Conservation (phyloP, 1,284 basidiomycete genomes). For the Gymnopus androsaceus region DNA sequence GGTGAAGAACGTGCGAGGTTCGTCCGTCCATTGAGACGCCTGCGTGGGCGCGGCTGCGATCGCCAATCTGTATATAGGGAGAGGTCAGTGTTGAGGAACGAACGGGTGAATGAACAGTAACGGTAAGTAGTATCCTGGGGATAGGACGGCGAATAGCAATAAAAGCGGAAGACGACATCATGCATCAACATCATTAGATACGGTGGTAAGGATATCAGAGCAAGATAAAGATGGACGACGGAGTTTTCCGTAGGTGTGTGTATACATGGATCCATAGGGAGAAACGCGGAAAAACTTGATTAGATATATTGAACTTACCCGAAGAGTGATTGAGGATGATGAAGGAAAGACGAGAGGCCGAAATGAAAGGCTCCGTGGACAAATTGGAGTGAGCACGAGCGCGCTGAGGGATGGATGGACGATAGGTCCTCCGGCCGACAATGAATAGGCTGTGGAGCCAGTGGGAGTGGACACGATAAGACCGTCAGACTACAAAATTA, state of each 20-base stretch:
- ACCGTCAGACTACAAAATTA: slow-evolving; percentile 76
- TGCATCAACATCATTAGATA: no score
- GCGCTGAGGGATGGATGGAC: slow-evolving; percentile 92
- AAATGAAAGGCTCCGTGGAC: slow-evolving; percentile 91
- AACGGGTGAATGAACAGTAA: neutral
- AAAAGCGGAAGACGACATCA: no score
- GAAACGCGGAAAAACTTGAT: slow-evolving; percentile 1
- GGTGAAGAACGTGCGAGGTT: slow-evolving; percentile 75
- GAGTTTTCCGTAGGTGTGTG: no score
- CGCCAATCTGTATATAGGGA: slow-evolving; percentile 66
- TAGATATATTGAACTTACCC: slow-evolving; percentile 52
- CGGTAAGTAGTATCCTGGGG: neutral
- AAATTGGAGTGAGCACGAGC: slow-evolving; percentile 92
- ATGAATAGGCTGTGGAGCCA: slow-evolving; percentile 82
- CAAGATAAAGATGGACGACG: no score
- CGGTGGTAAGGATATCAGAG: no score
- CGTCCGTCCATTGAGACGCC: slow-evolving; percentile 94
- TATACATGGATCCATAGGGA: no score
- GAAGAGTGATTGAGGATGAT: slow-evolving; percentile 79
- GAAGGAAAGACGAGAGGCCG: slow-evolving; percentile 89
- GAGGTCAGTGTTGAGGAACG: neutral
- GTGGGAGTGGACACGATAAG: slow-evolving; percentile 80
- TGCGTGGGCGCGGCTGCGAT: slow-evolving; percentile 81
- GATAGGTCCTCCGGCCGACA: slow-evolving; percentile 95
- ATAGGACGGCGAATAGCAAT: no score